Evolutionary conservation across 441 rosid genomes (phyloP).

Genomic region (Biscutella laevigata): DNA sequence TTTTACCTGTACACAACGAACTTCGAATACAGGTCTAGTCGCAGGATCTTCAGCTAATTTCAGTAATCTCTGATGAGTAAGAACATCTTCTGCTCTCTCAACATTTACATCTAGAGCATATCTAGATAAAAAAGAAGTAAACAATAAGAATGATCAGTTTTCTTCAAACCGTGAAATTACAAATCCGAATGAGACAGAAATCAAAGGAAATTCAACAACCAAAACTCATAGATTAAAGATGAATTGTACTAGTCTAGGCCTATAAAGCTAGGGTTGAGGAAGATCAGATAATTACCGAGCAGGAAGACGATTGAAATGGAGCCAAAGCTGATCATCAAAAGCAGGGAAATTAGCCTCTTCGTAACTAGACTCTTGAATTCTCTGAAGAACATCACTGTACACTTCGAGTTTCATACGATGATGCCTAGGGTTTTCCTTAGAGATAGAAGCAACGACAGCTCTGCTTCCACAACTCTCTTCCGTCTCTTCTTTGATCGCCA

Average conservation of each 20-base stretch:
- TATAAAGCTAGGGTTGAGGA: no score
- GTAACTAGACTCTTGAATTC: slow-evolving; percentile 55
- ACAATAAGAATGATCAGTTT: no score
- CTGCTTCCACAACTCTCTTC: slow-evolving; percentile 88
- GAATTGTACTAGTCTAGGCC: no score
- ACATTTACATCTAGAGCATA: slow-evolving; percentile 91
- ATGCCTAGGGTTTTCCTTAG: slow-evolving; percentile 50
- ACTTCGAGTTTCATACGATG: slow-evolving; percentile 77
- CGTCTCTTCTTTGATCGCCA: slow-evolving; percentile 78
- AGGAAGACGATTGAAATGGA: slow-evolving; percentile 93
- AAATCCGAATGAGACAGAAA: no score
- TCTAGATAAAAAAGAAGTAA: no score
- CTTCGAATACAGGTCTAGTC: slow-evolving; percentile 72
- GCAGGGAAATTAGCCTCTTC: slow-evolving; percentile 63
- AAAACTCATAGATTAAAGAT: no score
- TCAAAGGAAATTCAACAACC: no score
- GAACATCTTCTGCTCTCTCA: slow-evolving; percentile 92
- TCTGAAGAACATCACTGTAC: slow-evolving; percentile 60
- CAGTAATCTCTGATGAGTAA: slow-evolving; percentile 64
- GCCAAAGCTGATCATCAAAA: slow-evolving; percentile 89
- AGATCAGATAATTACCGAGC: no score
- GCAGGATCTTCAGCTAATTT: slow-evolving; percentile 69
- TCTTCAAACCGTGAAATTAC: no score
- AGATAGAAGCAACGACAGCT: slow-evolving; percentile 39
- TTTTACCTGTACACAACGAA: slow-evolving; percentile 74